phyloP scores from a whole-genome alignment of 2,329 filamentous ascomycete genomes.

The Arthrinium puccinioides region DNA sequence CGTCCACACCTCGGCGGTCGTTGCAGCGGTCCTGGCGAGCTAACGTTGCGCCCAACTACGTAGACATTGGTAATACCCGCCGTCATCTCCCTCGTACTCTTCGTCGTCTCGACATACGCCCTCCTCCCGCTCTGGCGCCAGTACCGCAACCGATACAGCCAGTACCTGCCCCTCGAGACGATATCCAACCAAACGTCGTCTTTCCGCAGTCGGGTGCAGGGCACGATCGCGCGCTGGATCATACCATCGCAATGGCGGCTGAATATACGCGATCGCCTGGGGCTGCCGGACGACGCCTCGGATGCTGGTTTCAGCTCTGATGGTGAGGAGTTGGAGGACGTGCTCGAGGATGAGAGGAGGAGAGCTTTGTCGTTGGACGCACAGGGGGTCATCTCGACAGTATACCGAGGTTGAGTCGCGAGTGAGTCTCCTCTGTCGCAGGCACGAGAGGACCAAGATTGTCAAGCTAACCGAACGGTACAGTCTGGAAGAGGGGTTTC shows the following conservation, averaged over 20 bases:
- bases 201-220: conserved; percentile 43
- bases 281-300: conserved; percentile 30
- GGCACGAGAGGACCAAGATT: conserved; percentile 2
- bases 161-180: conserved; percentile 63
- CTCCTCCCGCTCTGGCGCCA: conserved; percentile 62
- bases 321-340: conserved; percentile 61
- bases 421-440: conserved; percentile 37
- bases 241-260: conserved; percentile 42
- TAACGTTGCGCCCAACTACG: too few relatives aligned
- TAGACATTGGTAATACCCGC: conserved; percentile 67
- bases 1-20: too few relatives aligned
- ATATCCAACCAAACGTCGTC: conserved; percentile 51
- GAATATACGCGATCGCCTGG: conserved; percentile 30
- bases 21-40: too few relatives aligned
- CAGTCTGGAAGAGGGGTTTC: conserved; percentile 64
- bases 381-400: conserved; percentile 35
- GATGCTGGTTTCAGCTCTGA: conserved; percentile 54
- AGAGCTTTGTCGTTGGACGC: conserved; percentile 30
- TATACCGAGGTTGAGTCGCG: conserved; percentile 63
- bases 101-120: conserved; percentile 57
- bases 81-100: conserved; percentile 61
- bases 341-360: conserved; percentile 45
- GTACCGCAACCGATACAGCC: conserved; percentile 63
- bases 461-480: conserved; percentile 12
- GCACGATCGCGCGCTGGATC: conserved; percentile 29